These are phyloP conservation scores for Apodospora peruviana DNA, from an alignment of 495 filamentous ascomycete genomes.

Conservation along the genomic window DNA sequence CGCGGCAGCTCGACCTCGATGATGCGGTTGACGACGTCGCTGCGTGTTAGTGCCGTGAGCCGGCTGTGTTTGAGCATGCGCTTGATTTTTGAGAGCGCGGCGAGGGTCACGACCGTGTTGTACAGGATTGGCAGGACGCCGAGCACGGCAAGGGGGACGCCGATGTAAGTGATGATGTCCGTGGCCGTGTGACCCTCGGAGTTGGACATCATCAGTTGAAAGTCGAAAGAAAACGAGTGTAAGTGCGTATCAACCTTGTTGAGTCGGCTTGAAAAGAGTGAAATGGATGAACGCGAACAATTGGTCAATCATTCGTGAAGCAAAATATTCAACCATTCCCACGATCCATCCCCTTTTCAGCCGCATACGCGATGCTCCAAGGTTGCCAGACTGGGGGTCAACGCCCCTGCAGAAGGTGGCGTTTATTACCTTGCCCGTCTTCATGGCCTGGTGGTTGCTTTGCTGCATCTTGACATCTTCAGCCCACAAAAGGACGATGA, in stretches of 20 bases:
- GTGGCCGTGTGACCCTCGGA: constrained; percentile 20
- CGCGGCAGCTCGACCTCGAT: constrained; percentile 63
- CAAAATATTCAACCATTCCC: not conserved
- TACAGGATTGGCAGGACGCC: constrained; percentile 66
- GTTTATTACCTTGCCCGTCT: not conserved
- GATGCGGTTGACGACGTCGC: constrained; percentile 57
- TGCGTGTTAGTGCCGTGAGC: constrained; percentile 52
- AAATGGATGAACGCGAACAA: not conserved
- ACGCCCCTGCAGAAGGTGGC: constrained; percentile 5
- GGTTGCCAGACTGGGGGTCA: not conserved
- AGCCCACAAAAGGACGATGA: too few relatives aligned
- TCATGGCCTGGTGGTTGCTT: too few relatives aligned
- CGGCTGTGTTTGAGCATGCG: constrained; percentile 47
- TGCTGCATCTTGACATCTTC: too few relatives aligned
- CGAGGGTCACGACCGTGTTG: constrained; percentile 48
- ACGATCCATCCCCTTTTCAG: not conserved
- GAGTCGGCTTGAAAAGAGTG: not conserved
- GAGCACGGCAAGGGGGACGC: constrained; percentile 58
- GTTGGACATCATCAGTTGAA: not conserved
- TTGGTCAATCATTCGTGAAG: not conserved
- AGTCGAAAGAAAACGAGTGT: not conserved
- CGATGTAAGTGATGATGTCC: constrained; percentile 49
- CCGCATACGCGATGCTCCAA: not conserved
- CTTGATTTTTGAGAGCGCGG: constrained; percentile 52
- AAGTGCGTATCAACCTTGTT: not conserved